Percentiles rank a stretch among this genome's conserved stretches.
Conservation (phyloP, 2,329 filamentous ascomycete genomes). For the Stagonosporopsis chrysanthemi region DNA sequence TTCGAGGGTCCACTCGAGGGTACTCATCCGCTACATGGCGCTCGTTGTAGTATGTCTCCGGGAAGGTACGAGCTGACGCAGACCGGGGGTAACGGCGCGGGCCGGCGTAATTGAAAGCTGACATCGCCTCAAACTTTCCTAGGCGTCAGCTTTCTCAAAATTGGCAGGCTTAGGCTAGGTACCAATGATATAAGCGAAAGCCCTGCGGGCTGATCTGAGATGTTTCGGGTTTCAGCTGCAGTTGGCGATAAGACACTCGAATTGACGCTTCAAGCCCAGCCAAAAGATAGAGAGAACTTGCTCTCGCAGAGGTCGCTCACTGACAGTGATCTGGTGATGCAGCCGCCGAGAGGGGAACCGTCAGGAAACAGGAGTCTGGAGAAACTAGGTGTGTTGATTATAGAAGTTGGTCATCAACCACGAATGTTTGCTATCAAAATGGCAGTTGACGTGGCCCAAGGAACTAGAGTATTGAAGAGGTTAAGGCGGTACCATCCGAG, state of each 20-base stretch:
- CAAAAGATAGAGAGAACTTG: neutral
- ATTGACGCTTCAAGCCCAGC: neutral
- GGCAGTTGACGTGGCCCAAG: neutral
- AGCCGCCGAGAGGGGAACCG: neutral
- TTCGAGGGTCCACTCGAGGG: conserved; percentile 32
- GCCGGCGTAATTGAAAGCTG: conserved; percentile 25
- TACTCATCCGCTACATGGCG: conserved; percentile 32
- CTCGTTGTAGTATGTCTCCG: conserved; percentile 29
- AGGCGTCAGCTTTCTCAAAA: neutral
- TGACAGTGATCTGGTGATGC: neutral
- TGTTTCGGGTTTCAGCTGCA: neutral
- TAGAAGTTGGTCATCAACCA: neutral
- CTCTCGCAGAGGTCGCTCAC: neutral
- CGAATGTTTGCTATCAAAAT: neutral
- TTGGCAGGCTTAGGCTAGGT: neutral
- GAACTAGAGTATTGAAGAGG: neutral
- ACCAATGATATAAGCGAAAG: neutral
- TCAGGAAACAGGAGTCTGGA: neutral
- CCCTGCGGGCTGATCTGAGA: neutral
- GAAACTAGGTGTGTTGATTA: neutral
- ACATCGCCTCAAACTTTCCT: conserved; percentile 14
- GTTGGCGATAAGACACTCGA: neutral
- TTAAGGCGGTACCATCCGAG: conserved; percentile 1
- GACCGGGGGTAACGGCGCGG: conserved; percentile 27
- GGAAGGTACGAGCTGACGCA: conserved; percentile 18